phyloP scores from a whole-genome alignment of 352 stramenopile genomes.

The Phytophthora colocasiae region DNA sequence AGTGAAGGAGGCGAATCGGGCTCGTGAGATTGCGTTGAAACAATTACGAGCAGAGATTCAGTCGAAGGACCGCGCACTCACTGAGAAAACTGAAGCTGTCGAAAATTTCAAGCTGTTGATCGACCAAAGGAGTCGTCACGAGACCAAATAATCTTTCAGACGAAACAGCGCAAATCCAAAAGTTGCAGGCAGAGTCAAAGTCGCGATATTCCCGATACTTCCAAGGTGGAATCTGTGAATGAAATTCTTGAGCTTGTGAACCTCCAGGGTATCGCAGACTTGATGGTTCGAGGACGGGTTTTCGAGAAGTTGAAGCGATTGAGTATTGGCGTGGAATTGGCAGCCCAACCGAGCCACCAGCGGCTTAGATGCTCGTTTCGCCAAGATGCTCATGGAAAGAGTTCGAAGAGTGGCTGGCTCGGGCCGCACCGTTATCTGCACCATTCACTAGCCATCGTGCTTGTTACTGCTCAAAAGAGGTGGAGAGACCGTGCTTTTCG shows the following conservation, averaged over 20 bases:
- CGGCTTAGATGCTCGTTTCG: constrained; percentile 74
- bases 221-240: constrained; percentile 25
- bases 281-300: constrained; percentile 32
- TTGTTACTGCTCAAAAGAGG: constrained; percentile 68
- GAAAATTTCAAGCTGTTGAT: constrained; percentile 81
- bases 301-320: constrained; percentile 41
- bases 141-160: constrained; percentile 81
- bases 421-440: constrained; percentile 80
- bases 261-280: constrained; percentile 25
- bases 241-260: constrained; percentile 31
- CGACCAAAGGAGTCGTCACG: constrained; percentile 83
- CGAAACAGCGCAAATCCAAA: constrained; percentile 84
- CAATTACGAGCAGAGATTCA: constrained; percentile 68
- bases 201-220: constrained; percentile 7
- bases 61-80: constrained; percentile 61
- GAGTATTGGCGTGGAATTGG: constrained; percentile 56
- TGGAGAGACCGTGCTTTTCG: constrained; percentile 28
- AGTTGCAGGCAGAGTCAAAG: no score
- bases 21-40: constrained; percentile 61
- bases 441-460: constrained; percentile 87
- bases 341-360: constrained; percentile 52
- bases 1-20: constrained; percentile 55
- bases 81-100: constrained; percentile 67
- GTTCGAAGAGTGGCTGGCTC: constrained; percentile 74
- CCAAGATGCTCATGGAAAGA: constrained; percentile 71